A percentile compares a stretch with the other conserved stretches of the same genome.
Conservation (phyloP, 2,329 filamentous ascomycete species). For the Colletotrichum sp. region DNA sequence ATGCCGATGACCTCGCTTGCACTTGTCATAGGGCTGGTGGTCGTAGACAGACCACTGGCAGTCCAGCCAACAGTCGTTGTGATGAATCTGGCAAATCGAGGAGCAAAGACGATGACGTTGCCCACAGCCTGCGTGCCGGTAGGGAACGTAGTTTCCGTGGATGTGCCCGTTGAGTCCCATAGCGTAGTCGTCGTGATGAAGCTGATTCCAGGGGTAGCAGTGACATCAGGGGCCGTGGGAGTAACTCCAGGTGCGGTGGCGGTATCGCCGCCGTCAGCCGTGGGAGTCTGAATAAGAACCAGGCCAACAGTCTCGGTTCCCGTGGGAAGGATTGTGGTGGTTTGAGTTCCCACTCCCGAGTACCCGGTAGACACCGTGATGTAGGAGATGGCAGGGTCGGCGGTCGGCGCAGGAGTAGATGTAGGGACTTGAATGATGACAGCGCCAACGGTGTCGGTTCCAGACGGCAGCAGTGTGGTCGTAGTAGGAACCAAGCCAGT, state of each 20-base stretch:
- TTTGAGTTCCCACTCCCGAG: background rate
- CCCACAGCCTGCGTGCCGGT: background rate
- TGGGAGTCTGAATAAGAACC: constrained; percentile 10
- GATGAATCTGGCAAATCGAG: background rate
- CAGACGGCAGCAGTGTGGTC: constrained; percentile 1
- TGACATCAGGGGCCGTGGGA: background rate
- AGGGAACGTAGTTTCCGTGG: background rate
- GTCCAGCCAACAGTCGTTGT: background rate
- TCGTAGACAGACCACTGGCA: background rate
- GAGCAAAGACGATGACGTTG: background rate
- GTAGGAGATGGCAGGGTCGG: background rate
- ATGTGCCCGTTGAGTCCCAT: background rate
- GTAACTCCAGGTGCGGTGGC: background rate
- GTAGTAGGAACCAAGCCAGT: background rate
- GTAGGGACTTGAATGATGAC: background rate
- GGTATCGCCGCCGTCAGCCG: background rate
- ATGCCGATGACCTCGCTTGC: constrained; percentile 1
- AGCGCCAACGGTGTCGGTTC: background rate
- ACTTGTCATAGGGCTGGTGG: background rate
- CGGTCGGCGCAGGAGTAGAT: background rate
- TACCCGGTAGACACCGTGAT: constrained; percentile 7
- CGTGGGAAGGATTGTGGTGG: background rate
- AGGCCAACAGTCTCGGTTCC: background rate
- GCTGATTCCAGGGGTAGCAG: background rate
- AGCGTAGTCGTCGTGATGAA: background rate